A percentile compares a stretch with the other conserved stretches of the same genome.
phyloP scores from a whole-genome alignment of 495 filamentous ascomycete genomes.

The Letharia columbiana region DNA sequence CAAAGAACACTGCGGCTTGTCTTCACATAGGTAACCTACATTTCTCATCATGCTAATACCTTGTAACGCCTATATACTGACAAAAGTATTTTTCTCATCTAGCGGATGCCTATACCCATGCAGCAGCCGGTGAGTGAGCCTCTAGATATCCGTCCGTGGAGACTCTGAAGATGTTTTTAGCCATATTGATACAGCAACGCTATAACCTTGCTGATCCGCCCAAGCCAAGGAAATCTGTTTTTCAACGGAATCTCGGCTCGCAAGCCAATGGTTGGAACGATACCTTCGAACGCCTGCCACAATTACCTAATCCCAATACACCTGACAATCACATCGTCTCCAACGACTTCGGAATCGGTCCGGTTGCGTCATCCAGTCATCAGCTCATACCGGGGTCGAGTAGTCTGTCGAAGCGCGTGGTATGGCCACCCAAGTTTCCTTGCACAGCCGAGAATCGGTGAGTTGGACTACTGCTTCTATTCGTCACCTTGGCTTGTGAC shows the following conservation, averaged over 20 bases:
- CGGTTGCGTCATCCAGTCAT: not conserved
- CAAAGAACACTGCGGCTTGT: not conserved
- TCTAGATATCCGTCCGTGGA: not conserved
- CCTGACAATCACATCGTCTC: conserved; percentile 1
- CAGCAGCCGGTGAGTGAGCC: conserved; percentile 5
- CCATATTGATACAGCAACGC: not conserved
- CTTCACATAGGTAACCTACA: not conserved
- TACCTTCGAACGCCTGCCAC: not conserved
- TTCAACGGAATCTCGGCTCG: not conserved
- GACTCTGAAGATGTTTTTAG: not conserved
- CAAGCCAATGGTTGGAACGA: not conserved
- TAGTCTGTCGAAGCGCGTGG: conserved; percentile 1
- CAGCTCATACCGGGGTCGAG: not conserved
- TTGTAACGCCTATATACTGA: not conserved
- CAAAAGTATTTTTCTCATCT: not conserved
- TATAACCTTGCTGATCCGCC: not conserved
- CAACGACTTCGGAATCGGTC: not conserved
- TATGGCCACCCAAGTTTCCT: not conserved
- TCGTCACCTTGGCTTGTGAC: not conserved
- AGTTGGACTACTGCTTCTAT: not conserved
- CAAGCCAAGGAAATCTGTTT: not conserved
- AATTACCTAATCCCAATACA: conserved; percentile 2
- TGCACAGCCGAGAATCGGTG: not conserved
- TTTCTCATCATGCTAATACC: not conserved
- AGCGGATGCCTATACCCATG: conserved; percentile 4